Evolutionary conservation across 305 asterid species (phyloP), one percentile per base, ranked within the genome.

Genomic region (Fraxinus platypoda): DNA sequence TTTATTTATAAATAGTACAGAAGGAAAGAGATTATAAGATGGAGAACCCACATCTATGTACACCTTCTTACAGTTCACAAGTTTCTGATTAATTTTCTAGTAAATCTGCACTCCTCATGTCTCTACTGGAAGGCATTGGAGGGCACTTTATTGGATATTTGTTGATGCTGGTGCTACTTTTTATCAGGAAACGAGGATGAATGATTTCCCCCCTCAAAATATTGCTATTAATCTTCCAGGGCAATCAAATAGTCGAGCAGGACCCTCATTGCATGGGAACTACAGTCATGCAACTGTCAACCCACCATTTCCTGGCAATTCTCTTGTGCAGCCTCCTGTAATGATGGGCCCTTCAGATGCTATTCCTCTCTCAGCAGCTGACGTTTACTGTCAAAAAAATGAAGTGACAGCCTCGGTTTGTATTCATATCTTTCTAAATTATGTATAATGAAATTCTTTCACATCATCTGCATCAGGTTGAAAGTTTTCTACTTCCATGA

Each of bases 371-470:
- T 93, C 97, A 41, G 88, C 97, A 41, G 92, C 88, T 66, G 98
- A 97, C 17, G 83, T 86, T 79, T 97, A 94, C 84, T 90, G 98
- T n/a, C 90, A 91, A 85, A 91, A 92, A 87, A 97, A 97, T 54
- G 99, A 97, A 92, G 97, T 97, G 80, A 82, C 97, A 13, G 98
- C 96, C 77, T 91, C 97, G 92, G 98, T 97, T 78, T 79, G 99
- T 86, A 82, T 62, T 72, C 76, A 1, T 54, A 13, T n/a, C 19
- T 37, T 73, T 75, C n/a, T 59, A 76, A 70, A 31, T 30, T 30
- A 31, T 31, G 25, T 71, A 31, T 31, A 31, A 30, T 71, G 23
- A 43, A 30, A n/a, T 21, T 30, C 15, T 37, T 49, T 11, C 54
- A 21, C 26, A 52, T 13, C 68, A 37, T 28, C 38, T 19, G 43